Conservation (phyloP, 2,329 filamentous ascomycete genomes). For the Phyllosticta ampelicida region DNA sequence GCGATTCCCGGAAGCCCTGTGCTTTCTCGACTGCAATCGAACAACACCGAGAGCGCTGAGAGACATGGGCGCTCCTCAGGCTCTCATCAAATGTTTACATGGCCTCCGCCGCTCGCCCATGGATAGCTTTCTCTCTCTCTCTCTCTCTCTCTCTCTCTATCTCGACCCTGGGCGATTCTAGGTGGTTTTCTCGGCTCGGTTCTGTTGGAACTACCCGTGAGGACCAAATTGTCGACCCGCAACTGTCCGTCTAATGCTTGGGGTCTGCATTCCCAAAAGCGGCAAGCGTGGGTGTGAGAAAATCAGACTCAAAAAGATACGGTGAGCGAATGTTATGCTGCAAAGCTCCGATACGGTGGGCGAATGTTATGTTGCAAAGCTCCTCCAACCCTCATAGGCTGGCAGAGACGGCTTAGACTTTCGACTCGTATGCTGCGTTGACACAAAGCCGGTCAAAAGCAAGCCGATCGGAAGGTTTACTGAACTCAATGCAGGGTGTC, state of each 20-base stretch:
- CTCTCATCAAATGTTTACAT: not conserved
- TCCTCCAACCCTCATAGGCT: not conserved
- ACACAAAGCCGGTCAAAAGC: not conserved
- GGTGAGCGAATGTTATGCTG: not conserved
- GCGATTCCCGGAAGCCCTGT: not conserved
- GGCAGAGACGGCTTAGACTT: not conserved
- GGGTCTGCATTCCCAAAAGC: not conserved
- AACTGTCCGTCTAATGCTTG: not conserved
- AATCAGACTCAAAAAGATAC: not conserved
- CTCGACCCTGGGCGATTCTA: not conserved
- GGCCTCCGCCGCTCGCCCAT: not conserved
- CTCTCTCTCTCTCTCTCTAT: too few relatives aligned
- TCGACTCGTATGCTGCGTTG: not conserved
- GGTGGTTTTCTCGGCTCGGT: not conserved
- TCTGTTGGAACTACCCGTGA: not conserved
- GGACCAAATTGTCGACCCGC: not conserved
- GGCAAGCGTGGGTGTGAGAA: not conserved
- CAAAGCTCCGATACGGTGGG: not conserved
- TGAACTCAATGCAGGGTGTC: not conserved
- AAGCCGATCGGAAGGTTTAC: not conserved
- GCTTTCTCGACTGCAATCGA: not conserved
- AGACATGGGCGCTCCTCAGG: not conserved
- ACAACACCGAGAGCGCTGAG: not conserved
- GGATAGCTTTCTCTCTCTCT: too few relatives aligned
- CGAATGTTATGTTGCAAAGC: not conserved